A percentile compares a stretch with the other conserved stretches of the same genome.
Evolutionary conservation across 257 asterid species (phyloP).

Genomic region (Solanum dulcamara): DNA sequence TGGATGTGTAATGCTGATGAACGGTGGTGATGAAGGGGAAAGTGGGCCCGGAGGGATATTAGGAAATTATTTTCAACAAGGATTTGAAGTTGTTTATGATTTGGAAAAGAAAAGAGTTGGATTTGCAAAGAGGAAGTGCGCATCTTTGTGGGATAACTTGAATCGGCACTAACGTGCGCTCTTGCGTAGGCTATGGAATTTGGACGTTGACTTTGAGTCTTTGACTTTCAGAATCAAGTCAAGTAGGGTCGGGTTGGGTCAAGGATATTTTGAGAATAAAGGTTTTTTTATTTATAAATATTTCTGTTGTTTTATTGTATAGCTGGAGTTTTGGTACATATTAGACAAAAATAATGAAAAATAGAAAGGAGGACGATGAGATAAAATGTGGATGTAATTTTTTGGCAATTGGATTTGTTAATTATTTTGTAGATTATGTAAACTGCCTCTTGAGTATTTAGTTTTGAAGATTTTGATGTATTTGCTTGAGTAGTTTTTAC

Average conservation of each 20-base stretch:
- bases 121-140: conserved; percentile 71
- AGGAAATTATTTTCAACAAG: conserved; percentile 96
- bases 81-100: conserved; percentile 93
- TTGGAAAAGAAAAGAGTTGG: conserved; percentile 67
- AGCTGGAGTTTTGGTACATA: background rate
- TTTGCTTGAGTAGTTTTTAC: background rate
- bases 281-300: background rate
- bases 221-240: background rate
- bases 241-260: background rate
- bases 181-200: background rate
- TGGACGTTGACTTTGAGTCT: background rate
- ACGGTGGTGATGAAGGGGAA: conserved; percentile 71
- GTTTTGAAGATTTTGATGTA: background rate
- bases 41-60: conserved; percentile 91
- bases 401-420: background rate
- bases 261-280: background rate
- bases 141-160: conserved; percentile 71
- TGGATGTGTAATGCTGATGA: conserved; percentile 84
- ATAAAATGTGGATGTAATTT: background rate
- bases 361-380: background rate
- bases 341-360: background rate
- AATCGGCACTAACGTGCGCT: conserved; percentile 27
- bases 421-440: background rate
- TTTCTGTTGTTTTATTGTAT: background rate
- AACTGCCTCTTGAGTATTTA: background rate